Base-by-base conservation (phyloP, 768 basidiomycete species). In the Mycena vitilis region DNA sequence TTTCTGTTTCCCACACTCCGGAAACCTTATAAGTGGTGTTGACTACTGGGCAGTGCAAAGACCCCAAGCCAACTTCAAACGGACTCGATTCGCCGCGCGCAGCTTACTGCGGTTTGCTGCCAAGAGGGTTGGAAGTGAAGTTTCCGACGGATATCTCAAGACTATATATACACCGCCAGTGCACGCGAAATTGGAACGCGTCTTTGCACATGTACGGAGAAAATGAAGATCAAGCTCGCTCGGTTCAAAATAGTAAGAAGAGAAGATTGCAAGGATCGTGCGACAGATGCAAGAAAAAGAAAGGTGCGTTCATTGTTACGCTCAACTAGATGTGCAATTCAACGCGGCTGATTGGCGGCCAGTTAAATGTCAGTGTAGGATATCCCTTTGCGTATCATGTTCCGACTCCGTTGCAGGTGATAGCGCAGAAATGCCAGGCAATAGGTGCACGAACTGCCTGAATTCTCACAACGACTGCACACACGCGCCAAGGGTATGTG, bases 361-460 rank as follows among this genome's bases (percentile, higher is more conserved):
- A 45, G 44, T 52, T 52, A 12, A 30, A 52, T 52, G 25, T 52
- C 16, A 30, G 30, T 34, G 16, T 16, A 22, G 9, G 10, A 12
- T 12, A 18, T 34, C 8, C 9, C 34, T 9, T 20, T 54, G 9
- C 18, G 5, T 8, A 22, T 34, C 30, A 40, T 62, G 25, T 34
- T 25, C 10, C 34, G 51, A 34, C 18, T 15, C n/a, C 34, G 16
- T 11, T 36, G 3, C 51, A 62, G 88, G 88, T 67, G 87, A 92
- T 66, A 91, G 90, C 70, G 86, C 87, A 23, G 84, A 84, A 63
- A 87, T 84, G 83, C 84, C 83, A 8, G 80, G 79, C 3, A 85
- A 85, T 45, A 75, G 79, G 53, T 91, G 89, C 71, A 83, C 88
- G 1, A 90, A 90, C 70, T 91, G 89, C 71, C 78, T 81, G 0